phyloP scores from a whole-genome alignment of 306 rosid species.

The Cotoneaster glaucophyllus region DNA sequence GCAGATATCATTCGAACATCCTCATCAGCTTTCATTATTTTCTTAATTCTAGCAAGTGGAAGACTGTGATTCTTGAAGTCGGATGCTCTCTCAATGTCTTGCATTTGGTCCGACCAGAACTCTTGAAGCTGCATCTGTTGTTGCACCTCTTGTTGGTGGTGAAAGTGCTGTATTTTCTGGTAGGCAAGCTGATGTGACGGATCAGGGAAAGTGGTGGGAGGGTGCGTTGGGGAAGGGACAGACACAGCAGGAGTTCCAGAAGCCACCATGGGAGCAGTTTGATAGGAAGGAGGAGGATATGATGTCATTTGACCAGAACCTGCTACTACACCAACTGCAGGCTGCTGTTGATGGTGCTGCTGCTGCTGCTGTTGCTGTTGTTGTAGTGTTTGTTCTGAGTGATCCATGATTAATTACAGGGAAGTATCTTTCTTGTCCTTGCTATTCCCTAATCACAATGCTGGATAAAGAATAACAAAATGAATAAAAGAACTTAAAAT shows the following conservation, averaged over 20 bases:
- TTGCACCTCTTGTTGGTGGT: constrained; percentile 66
- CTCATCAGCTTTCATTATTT: constrained; percentile 87
- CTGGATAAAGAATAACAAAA: constrained; percentile 12
- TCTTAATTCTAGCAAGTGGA: constrained; percentile 68
- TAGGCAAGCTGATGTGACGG: constrained; percentile 54
- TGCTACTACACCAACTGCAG: constrained; percentile 37
- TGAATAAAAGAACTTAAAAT: neutral
- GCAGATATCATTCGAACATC: constrained; percentile 81
- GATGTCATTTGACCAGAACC: constrained; percentile 50
- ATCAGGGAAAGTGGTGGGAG: constrained; percentile 49
- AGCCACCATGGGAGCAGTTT: constrained; percentile 54
- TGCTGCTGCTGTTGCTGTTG: constrained; percentile 38
- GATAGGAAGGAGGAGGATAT: constrained; percentile 51
- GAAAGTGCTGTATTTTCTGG: constrained; percentile 74
- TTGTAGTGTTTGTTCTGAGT: constrained; percentile 52
- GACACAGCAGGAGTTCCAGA: constrained; percentile 50
- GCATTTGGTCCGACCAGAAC: constrained; percentile 79
- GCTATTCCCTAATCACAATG: constrained; percentile 21
- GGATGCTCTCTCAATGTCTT: constrained; percentile 55
- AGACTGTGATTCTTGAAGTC: constrained; percentile 68
- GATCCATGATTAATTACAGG: constrained; percentile 45
- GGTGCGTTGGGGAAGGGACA: constrained; percentile 46
- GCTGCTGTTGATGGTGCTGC: constrained; percentile 1
- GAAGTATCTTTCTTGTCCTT: constrained; percentile 21
- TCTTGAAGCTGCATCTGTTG: constrained; percentile 69